phyloP scores from a whole-genome alignment of 192 early-diverging fungal species.

The Spinellus fusiger region DNA sequence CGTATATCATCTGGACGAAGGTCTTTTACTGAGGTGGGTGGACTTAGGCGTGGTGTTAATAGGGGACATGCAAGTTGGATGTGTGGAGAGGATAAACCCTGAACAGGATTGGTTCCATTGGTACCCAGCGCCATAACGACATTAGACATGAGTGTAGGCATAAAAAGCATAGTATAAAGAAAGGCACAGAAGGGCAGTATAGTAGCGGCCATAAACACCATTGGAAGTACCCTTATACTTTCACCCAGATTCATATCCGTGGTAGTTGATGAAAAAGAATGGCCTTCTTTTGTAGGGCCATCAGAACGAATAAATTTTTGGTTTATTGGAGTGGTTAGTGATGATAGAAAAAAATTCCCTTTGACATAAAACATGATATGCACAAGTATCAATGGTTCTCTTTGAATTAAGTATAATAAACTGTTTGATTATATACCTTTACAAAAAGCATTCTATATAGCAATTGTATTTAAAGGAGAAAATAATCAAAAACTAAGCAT shows the following conservation, averaged over 20 bases:
- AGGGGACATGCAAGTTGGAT: not conserved
- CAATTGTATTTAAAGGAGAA: not conserved
- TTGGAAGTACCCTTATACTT: not conserved
- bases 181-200: not conserved
- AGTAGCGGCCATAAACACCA: not conserved
- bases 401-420: too few relatives aligned
- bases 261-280: not conserved
- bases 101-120: not conserved
- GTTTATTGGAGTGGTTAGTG: not conserved
- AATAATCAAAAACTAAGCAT: not conserved
- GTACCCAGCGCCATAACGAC: not conserved
- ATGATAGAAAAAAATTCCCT: not conserved
- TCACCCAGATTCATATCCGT: not conserved
- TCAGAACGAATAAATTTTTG: too few relatives aligned
- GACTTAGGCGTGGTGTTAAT: not conserved
- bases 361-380: constrained; percentile 1
- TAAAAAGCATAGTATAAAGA: not conserved
- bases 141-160: not conserved
- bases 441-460: too few relatives aligned
- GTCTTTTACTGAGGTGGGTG: not conserved
- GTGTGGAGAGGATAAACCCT: not conserved
- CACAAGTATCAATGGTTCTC: not conserved
- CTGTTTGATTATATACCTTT: too few relatives aligned
- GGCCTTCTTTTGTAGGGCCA: not conserved
- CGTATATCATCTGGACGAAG: constrained; percentile 6